A percentile compares a stretch with the other conserved stretches of the same genome.
phyloP scores from a whole-genome alignment of 106 monocot genomes.

The Acanthochlamys bracteata region DNA sequence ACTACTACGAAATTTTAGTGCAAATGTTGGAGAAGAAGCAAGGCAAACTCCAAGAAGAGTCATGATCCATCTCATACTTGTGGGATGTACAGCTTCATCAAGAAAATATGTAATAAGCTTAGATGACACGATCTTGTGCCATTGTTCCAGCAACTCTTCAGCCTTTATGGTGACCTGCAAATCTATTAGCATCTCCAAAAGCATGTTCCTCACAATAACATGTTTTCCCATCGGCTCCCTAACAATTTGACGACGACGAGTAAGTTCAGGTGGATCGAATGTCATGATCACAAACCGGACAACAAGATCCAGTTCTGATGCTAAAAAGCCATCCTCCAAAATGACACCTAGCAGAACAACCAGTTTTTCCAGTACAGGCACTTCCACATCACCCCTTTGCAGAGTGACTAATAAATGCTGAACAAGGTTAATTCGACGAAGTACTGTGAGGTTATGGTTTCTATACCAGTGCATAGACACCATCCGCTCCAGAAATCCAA shows the following conservation, averaged over 20 bases:
- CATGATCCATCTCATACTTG: slow-evolving; percentile 99
- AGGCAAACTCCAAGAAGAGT: slow-evolving; percentile 96
- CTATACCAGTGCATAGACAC: slow-evolving; percentile 98
- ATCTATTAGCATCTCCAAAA: slow-evolving; percentile 96
- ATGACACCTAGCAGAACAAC: slow-evolving; percentile 96
- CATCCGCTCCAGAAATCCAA: slow-evolving; percentile 93
- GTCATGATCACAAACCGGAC: slow-evolving; percentile 98
- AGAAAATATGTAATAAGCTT: slow-evolving; percentile 95
- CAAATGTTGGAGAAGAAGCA: slow-evolving; percentile 83
- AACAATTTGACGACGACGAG: slow-evolving; percentile 28
- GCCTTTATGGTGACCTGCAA: slow-evolving; percentile 81
- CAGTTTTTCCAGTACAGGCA: slow-evolving; percentile 83
- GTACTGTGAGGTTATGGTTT: slow-evolving; percentile 88
- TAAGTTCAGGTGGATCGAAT: slow-evolving; percentile 73
- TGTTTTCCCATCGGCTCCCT: slow-evolving; percentile 97
- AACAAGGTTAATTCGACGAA: slow-evolving; percentile 86
- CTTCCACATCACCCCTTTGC: slow-evolving; percentile 95
- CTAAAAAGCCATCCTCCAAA: slow-evolving; percentile 96
- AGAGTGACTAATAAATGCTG: slow-evolving; percentile 95
- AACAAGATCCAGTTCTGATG: slow-evolving; percentile 89
- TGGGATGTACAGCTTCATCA: slow-evolving; percentile 97
- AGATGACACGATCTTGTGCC: slow-evolving; percentile 98
- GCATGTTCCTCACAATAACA: slow-evolving; percentile 97
- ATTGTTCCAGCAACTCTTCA: slow-evolving; percentile 91
- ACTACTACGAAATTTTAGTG: slow-evolving; percentile 75